Conservation (phyloP, 768 basidiomycete genomes). For the Pleurotus cornucopiae region DNA sequence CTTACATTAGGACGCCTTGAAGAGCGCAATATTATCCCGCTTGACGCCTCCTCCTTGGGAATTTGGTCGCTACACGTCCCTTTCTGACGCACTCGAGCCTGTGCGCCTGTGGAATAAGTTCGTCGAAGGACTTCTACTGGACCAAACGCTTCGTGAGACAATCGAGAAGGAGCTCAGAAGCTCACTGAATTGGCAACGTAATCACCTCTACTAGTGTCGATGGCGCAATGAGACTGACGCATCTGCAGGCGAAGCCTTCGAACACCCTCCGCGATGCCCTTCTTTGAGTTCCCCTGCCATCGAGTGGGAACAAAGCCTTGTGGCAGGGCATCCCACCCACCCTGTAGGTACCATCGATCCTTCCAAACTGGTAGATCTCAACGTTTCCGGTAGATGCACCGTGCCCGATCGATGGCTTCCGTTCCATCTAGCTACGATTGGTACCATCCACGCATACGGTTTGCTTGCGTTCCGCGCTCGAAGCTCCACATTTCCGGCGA, state of each 20-base stretch:
- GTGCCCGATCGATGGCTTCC: constrained; percentile 38
- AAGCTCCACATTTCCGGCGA: constrained; percentile 37
- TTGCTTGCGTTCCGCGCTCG: constrained; percentile 35
- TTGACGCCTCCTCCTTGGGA: constrained; percentile 36
- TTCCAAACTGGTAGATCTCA: background rate
- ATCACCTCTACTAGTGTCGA: constrained; percentile 4
- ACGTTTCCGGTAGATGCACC: constrained; percentile 43
- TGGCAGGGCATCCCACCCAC: constrained; percentile 58
- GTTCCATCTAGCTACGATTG: constrained; percentile 40
- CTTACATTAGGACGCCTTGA: constrained; percentile 19
- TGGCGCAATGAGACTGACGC: too few relatives aligned
- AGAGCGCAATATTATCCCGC: constrained; percentile 24
- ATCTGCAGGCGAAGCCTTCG: constrained; percentile 31
- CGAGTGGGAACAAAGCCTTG: constrained; percentile 56
- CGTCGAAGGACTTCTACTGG: constrained; percentile 30
- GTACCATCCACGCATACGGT: constrained; percentile 48
- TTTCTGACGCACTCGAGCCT: constrained; percentile 28
- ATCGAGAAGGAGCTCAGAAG: constrained; percentile 40
- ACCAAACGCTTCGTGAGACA: constrained; percentile 23
- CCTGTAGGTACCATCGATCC: constrained; percentile 31
- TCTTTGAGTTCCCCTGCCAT: constrained; percentile 36
- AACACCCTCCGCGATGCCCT: constrained; percentile 38
- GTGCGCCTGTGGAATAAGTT: constrained; percentile 38
- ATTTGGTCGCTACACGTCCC: constrained; percentile 21
- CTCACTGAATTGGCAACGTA: constrained; percentile 42